Base-by-base conservation (phyloP, 805 yeast genomes). In the Candida koratica region DNA sequence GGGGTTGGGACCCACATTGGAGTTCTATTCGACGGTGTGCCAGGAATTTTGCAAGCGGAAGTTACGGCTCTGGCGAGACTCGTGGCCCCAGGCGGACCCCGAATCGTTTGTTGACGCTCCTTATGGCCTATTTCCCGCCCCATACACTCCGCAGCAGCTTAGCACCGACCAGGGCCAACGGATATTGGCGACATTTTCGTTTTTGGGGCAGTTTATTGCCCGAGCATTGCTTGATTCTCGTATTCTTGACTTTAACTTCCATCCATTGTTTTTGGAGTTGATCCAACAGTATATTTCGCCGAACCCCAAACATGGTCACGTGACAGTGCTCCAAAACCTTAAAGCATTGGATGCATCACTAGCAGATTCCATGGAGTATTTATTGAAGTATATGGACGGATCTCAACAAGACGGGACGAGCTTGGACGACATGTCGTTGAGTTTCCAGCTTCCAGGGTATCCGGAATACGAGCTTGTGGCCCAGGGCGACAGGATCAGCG, bases 1-100 rank as follows among this genome's bases (percentile, higher is more conserved):
- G 0, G 98, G 98, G 0, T 62, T 88, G 29, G 98, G 98, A 0
- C 98, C 98, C 3, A 90, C 98, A 0, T 66, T 89, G 44, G 98
- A 90, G 58, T 90, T 93, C 52, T 90, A 87, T 52, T 79, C 97
- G 0, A 65, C 71, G 11, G 87, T 85, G 2, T 87, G 96, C 0
- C 76, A 69, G 38, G 88, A 81, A 44, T 87, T 90, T 54, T 64
- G 82, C 1, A 69, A 64, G 45, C 71, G 68, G 34, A 68, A 67
- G 17, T 58, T 81, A 31, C 59, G 58, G 6, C 64, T 93, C 64
- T 90, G 97, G 97, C 71, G 94, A 46, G 58, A 58, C 36, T 56
- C 53, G 17, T 42, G 48, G 5, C 48, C 37, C 12, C 15, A 34
- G 8, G 39, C 26, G 35, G 46, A 35, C n/a, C 48, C 47, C 2